These are phyloP conservation scores for Asterella californica DNA, from an alignment of 225 moss, liverwort and hornwort genomes.

Conservation along the genomic window DNA sequence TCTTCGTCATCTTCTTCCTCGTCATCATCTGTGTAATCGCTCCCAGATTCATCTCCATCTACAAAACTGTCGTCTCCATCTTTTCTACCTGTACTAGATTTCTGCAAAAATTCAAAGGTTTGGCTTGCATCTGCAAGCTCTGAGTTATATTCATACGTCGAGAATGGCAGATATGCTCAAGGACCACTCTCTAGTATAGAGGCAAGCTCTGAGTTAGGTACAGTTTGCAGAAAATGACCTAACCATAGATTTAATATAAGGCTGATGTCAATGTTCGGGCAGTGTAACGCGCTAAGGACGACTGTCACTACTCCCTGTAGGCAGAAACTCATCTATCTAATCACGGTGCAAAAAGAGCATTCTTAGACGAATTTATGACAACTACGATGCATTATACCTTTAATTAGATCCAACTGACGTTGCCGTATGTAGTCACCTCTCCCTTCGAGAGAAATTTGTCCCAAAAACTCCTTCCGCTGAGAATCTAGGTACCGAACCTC, in stretches of 20 bases:
- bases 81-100: background rate
- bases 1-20: slow-evolving; percentile 39
- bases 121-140: slow-evolving; percentile 10
- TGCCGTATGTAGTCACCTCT: background rate
- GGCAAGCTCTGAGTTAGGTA: too few relatives aligned
- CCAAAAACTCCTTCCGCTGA: background rate
- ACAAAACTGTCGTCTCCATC: slow-evolving; percentile 4
- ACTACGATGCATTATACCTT: slow-evolving; percentile 9
- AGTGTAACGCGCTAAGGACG: too few relatives aligned
- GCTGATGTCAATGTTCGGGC: too few relatives aligned
- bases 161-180: too few relatives aligned
- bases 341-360: too few relatives aligned
- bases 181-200: too few relatives aligned
- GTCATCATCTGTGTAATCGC: slow-evolving; percentile 23
- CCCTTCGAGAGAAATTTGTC: background rate
- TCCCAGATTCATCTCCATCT: slow-evolving; percentile 36
- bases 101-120: slow-evolving; percentile 7
- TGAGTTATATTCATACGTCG: background rate
- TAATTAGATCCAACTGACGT: slow-evolving; percentile 8
- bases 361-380: too few relatives aligned
- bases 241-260: too few relatives aligned
- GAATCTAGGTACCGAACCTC: background rate
- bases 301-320: too few relatives aligned
- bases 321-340: too few relatives aligned
- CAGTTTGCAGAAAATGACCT: too few relatives aligned